Percentiles rank a stretch among this genome's conserved stretches.
phyloP scores from a whole-genome alignment of 306 rosid species.

The Alnus glutinosa region DNA sequence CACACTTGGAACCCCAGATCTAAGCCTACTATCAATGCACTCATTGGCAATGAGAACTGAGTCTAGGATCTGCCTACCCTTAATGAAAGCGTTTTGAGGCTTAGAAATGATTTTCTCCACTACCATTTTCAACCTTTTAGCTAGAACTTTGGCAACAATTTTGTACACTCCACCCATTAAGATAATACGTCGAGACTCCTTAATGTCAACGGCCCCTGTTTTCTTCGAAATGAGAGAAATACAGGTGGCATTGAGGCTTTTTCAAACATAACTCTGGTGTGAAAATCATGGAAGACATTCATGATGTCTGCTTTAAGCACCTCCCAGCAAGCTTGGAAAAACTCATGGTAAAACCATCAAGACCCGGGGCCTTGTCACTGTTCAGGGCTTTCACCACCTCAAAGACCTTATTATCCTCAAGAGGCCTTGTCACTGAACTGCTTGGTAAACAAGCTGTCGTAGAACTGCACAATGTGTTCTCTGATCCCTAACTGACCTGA shows the following conservation, averaged over 20 bases:
- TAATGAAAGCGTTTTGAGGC: background rate
- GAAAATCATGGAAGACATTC: background rate
- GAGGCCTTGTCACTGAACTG: background rate
- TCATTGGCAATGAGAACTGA: too few species aligned
- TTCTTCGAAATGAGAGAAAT: background rate
- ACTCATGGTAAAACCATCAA: background rate
- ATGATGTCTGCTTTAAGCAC: background rate
- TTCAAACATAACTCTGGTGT: background rate
- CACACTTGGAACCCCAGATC: too few species aligned
- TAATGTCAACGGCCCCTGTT: background rate
- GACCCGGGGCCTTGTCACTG: background rate
- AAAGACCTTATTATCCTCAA: too few species aligned
- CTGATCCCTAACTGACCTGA: too few species aligned
- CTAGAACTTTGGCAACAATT: background rate
- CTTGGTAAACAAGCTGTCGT: too few species aligned
- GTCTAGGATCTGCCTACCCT: too few species aligned
- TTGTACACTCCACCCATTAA: background rate
- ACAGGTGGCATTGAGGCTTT: too few species aligned
- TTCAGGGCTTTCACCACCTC: background rate
- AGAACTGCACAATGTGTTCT: too few species aligned
- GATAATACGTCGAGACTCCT: background rate
- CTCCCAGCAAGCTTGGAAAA: background rate
- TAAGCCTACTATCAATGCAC: too few species aligned
- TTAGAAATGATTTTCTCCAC: background rate
- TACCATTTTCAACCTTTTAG: background rate